Conservation (phyloP, 2,329 filamentous ascomycete species). For the Trichoderma polysporum region DNA sequence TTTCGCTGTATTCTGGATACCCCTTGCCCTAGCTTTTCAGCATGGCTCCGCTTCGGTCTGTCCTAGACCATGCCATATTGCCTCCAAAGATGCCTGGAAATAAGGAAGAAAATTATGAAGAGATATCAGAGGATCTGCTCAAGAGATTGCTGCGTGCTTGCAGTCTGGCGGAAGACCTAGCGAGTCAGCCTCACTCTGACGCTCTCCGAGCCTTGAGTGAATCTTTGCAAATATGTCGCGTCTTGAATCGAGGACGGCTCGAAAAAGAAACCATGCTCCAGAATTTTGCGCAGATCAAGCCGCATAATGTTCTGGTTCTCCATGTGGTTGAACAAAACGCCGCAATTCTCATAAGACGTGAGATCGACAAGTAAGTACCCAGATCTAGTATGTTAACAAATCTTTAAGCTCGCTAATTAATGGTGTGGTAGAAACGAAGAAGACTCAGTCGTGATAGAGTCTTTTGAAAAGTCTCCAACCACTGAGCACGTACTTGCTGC, state of each 20-base stretch:
- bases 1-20: not conserved
- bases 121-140: slow-evolving; percentile 16
- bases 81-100: slow-evolving; percentile 24
- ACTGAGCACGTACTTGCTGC: slow-evolving; percentile 54
- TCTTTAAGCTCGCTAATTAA: not conserved
- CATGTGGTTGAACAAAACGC: slow-evolving; percentile 35
- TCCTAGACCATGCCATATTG: slow-evolving; percentile 29
- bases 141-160: slow-evolving; percentile 19
- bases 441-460: slow-evolving; percentile 45
- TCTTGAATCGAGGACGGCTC: slow-evolving; percentile 2
- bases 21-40: not conserved
- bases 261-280: not conserved
- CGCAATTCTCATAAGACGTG: slow-evolving; percentile 30
- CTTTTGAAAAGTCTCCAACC: slow-evolving; percentile 61
- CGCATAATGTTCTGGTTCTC: slow-evolving; percentile 16
- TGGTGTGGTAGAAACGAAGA: slow-evolving; percentile 18
- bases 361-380: slow-evolving; percentile 23
- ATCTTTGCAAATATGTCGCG: not conserved
- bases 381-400: not conserved
- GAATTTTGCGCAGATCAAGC: slow-evolving; percentile 2
- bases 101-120: slow-evolving; percentile 15
- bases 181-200: not conserved
- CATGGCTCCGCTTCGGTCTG: slow-evolving; percentile 17
- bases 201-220: not conserved
- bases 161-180: not conserved